A percentile compares a stretch with the other conserved stretches of the same genome.
Evolutionary conservation across 1,139 yeast species (phyloP).

Genomic region (Candida labiduridarum): DNA sequence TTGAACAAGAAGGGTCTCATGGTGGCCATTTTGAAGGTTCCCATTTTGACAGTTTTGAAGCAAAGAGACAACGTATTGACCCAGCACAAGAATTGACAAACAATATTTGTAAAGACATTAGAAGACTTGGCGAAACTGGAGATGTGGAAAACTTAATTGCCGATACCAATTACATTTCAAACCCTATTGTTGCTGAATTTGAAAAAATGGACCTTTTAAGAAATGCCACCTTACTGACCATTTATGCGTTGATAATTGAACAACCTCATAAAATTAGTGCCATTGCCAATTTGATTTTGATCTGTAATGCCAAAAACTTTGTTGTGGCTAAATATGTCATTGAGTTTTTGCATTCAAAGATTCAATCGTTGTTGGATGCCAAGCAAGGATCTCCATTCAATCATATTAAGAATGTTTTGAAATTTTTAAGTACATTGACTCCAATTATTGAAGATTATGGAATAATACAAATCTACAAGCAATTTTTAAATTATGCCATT

Average conservation of each 20-base stretch:
- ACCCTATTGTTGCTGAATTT: constrained; percentile 68
- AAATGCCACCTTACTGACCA: constrained; percentile 59
- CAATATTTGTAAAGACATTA: constrained; percentile 55
- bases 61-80: constrained; percentile 44
- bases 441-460: constrained; percentile 61
- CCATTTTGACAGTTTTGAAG: constrained; percentile 16
- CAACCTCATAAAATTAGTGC: constrained; percentile 89
- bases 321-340: constrained; percentile 70
- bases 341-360: constrained; percentile 66
- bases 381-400: constrained; percentile 51
- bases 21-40: constrained; percentile 18
- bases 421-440: constrained; percentile 67
- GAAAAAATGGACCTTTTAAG: constrained; percentile 68
- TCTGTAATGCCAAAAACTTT: constrained; percentile 67
- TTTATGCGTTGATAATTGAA: constrained; percentile 73
- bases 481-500: constrained; percentile 57
- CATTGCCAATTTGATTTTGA: constrained; percentile 67
- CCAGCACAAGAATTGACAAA: constrained; percentile 45
- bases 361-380: constrained; percentile 54
- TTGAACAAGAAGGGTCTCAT: constrained; percentile 22
- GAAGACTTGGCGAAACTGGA: constrained; percentile 66
- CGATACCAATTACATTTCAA: constrained; percentile 67
- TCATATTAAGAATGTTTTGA: constrained; percentile 65
- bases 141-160: constrained; percentile 55
- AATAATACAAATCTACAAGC: constrained; percentile 53